Base-by-base conservation (phyloP, 305 asterid genomes). In the Euphrasia arctica region DNA sequence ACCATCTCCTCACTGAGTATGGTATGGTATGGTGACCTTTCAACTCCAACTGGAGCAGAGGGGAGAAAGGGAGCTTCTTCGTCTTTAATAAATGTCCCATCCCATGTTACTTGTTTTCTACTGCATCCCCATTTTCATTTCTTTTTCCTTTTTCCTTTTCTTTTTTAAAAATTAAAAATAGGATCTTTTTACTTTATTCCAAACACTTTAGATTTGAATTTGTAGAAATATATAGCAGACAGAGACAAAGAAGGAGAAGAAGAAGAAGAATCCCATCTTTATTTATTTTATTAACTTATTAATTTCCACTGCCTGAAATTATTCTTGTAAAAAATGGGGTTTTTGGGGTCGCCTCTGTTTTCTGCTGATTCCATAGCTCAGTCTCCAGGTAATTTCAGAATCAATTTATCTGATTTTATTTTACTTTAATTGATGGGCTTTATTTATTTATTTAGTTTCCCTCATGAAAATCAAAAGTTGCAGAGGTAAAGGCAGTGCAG, bases 61-160 rank as follows among this genome's bases (percentile, higher is more conserved):
- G 39, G 13, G 39, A 60, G 5, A 56, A 54, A 43, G 25, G 34
- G 51, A 31, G 54, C 67, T 67, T 64, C 63, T 67, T 64, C 63
- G 31, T 13, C 77, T 76, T 75, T 77, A 73, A 73, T 77, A 77
- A 79, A 81, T 73, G 77, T 85, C 87, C 76, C 87, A 75, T 63
- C 87, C 76, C 87, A 75, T 63, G 90, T 81, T 75, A 74, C 58
- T 62, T 67, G 82, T 67, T 78, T 67, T 48, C 29, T 71, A 51
- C 62, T 60, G 77, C 8, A 31, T 18, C 41, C 7, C 9, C 43
- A 7, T 59, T 71, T 71, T 25, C 27, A 25, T 25, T 67, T 69
- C 60, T 27, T 49, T 49, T 52, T 28, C 9, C 13, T 15, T 15
- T 49, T 51, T 27, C 15, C 15, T 50, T 15, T 14, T 4, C 25